Base-by-base conservation (phyloP, 148 eudicot species). In the Persicaria tinctoria region DNA sequence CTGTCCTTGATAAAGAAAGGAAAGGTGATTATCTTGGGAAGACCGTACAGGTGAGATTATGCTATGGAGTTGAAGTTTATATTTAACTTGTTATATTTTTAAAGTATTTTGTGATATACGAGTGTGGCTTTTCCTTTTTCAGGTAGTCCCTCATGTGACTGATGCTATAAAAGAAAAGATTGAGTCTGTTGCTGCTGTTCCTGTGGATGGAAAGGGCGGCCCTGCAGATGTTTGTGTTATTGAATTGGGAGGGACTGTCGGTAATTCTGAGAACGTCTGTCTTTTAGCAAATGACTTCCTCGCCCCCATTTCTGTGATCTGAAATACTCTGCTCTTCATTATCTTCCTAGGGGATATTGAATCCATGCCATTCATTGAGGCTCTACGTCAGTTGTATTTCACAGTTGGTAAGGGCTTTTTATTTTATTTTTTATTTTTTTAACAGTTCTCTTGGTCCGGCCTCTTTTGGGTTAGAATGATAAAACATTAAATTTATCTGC, bases 151-250 rank as follows among this genome's bases (percentile, higher is more conserved):
- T 46, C 98, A 91, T 80, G 87, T 94, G 51, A 94, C 98, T 27
- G 97, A 94, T 85, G 96, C 97, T 45, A 91, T 94, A 16, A 94
- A 85, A 82, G 84, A 90, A 85, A 88, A 89, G 91, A 84, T 94
- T 73, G 92, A 87, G 75, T 72, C 85, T 41, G 98, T 94, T 56
- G 85, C 98, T 79, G 82, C 76, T 51, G 83, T 87, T 75, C 92
- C 97, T 55, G 98, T 94, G 69, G 98, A 94, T 81, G 96, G 96
- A 64, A 86, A 86, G 76, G 86, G 90, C 63, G 98, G 89, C n/a
- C 91, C 98, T n/a, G 96, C 97, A 53, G 93, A 94, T 86, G 97
- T 94, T 81, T 94, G 98, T 82, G 98, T 94, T 9, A 94, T 94
- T 73, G 98, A 94, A 80, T 84, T 94, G 84, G 97, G 98, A 73